Percentiles rank a stretch among this genome's conserved stretches.
Evolutionary conservation across 202 grass and related monocot genomes (phyloP).

Genomic region (Zoysia matrella): DNA sequence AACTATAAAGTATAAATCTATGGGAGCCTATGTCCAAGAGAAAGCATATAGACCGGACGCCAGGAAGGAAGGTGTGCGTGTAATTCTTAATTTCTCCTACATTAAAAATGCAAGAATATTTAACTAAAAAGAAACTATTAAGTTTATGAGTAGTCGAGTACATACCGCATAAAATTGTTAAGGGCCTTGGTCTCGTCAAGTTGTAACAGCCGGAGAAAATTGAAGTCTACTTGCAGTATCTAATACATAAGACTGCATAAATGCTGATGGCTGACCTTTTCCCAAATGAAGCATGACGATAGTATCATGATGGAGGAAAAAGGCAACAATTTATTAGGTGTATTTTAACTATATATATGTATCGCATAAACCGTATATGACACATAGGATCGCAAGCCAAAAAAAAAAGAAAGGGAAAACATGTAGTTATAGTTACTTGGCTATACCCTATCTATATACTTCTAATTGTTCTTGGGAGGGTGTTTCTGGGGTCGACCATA

Average conservation of each 20-base stretch:
- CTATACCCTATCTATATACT: slow-evolving; percentile 37
- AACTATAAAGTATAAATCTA: slow-evolving; percentile 1
- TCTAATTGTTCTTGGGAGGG: slow-evolving; percentile 75
- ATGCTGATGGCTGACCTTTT: background rate
- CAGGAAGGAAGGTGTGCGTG: slow-evolving; percentile 2
- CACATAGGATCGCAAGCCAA: slow-evolving; percentile 41
- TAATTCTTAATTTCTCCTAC: slow-evolving; percentile 55
- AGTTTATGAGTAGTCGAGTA: background rate
- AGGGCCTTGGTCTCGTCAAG: background rate
- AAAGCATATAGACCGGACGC: slow-evolving; percentile 23
- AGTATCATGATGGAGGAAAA: slow-evolving; percentile 24
- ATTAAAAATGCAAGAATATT: slow-evolving; percentile 46
- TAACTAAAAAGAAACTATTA: slow-evolving; percentile 36
- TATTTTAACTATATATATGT: slow-evolving; percentile 42
- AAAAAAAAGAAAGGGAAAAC: slow-evolving; percentile 21
- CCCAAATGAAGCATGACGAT: slow-evolving; percentile 6
- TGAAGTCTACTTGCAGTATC: background rate
- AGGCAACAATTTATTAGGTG: slow-evolving; percentile 14
- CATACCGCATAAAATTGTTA: background rate
- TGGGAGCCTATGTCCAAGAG: slow-evolving; percentile 20
- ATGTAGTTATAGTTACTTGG: slow-evolving; percentile 38
- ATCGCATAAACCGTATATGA: slow-evolving; percentile 39
- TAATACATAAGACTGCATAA: slow-evolving; percentile 21
- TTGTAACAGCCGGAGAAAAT: background rate
- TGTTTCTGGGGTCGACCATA: slow-evolving; percentile 55